Percentiles rank a stretch among this genome's conserved stretches.
Evolutionary conservation across 345 rosid genomes (phyloP).

Genomic region (Aurinia saxatilis): DNA sequence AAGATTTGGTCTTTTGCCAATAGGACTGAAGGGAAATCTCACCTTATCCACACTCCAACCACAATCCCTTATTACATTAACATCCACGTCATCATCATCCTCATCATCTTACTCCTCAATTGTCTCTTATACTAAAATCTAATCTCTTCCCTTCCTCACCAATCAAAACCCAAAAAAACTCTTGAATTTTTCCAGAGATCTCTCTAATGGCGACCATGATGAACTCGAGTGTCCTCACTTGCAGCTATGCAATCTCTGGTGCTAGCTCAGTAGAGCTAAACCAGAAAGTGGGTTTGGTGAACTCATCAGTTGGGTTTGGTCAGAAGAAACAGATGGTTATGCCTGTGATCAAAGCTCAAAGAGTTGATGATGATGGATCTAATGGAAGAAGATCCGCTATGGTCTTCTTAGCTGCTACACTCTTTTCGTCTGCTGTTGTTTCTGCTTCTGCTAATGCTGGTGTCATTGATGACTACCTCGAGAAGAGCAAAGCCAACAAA

Average conservation of each 20-base stretch:
- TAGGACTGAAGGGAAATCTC: constrained; percentile 71
- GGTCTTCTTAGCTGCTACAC: constrained; percentile 60
- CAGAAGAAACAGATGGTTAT: constrained; percentile 37
- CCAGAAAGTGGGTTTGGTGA: constrained; percentile 50
- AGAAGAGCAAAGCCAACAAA: constrained; percentile 95
- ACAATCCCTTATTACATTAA: constrained; percentile 38
- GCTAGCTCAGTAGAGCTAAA: constrained; percentile 53
- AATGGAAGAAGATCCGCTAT: constrained; percentile 78
- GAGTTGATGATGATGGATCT: constrained; percentile 22
- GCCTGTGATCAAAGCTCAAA: constrained; percentile 61
- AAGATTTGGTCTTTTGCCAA: constrained; percentile 40
- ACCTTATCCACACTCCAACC: constrained; percentile 95
- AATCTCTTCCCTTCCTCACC: constrained; percentile 30
- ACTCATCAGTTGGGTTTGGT: constrained; percentile 32
- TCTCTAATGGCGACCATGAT: constrained; percentile 64
- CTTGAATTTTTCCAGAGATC: neutral
- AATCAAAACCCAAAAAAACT: constrained; percentile 6
- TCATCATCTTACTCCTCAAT: constrained; percentile 7
- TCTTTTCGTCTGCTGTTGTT: constrained; percentile 58
- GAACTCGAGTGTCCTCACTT: constrained; percentile 79
- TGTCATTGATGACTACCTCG: constrained; percentile 88
- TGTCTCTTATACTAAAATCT: constrained; percentile 28
- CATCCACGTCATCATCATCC: constrained; percentile 38
- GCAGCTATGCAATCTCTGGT: constrained; percentile 66
- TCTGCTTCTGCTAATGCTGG: constrained; percentile 76